Evolutionary conservation across 371 early-diverging fungal genomes (phyloP).

Genomic region (Fennellomyces sp.): DNA sequence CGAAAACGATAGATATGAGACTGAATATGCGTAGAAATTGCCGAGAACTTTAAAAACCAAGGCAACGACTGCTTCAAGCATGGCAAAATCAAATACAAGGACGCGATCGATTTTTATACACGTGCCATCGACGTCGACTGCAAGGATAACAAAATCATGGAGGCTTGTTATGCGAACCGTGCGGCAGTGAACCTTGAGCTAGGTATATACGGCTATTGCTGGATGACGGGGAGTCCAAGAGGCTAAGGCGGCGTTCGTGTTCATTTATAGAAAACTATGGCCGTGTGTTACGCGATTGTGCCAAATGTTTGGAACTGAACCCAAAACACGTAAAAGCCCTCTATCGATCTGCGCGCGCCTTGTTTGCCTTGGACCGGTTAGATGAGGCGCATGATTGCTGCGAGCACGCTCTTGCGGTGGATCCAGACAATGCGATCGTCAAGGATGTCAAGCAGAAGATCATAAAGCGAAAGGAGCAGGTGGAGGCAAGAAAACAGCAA

Average conservation of each 20-base stretch:
- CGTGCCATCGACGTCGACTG: constrained; percentile 85
- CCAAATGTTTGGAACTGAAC: constrained; percentile 78
- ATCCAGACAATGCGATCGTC: constrained; percentile 75
- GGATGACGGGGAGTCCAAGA: not conserved
- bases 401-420: constrained; percentile 65
- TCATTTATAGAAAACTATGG: constrained; percentile 72
- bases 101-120: constrained; percentile 88
- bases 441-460: constrained; percentile 43
- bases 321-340: constrained; percentile 89
- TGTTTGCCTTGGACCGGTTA: constrained; percentile 74
- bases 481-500: constrained; percentile 43
- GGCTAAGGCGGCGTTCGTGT: not conserved
- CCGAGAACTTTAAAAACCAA: constrained; percentile 92
- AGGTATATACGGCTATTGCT: constrained; percentile 37
- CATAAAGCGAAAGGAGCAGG: constrained; percentile 40
- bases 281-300: constrained; percentile 86
- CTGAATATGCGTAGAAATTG: constrained; percentile 71
- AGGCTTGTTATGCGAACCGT: constrained; percentile 83
- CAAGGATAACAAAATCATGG: constrained; percentile 73
- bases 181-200: constrained; percentile 94
- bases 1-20: not conserved
- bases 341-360: constrained; percentile 89
- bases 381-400: constrained; percentile 89
- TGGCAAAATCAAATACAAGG: constrained; percentile 68
- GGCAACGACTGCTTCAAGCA: constrained; percentile 92